Conservation (phyloP, 345 rosid genomes). For the Gossypium mustelinum region DNA sequence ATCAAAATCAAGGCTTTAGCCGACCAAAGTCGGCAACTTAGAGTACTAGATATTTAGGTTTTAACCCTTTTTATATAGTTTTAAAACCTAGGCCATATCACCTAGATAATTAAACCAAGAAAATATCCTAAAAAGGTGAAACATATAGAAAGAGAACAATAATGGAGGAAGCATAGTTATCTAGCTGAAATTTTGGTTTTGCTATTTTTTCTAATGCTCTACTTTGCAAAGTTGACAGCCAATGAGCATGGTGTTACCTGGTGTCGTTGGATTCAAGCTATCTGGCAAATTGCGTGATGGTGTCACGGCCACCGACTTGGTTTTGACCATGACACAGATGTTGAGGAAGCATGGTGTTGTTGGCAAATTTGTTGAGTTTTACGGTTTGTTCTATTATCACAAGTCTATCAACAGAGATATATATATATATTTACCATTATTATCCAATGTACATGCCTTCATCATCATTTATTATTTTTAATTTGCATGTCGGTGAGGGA, state of each 20-base stretch:
- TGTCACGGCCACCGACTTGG: slow-evolving; percentile 92
- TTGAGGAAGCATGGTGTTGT: slow-evolving; percentile 91
- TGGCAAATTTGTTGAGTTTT: slow-evolving; percentile 85
- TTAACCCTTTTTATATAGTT: no score
- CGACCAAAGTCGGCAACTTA: no score
- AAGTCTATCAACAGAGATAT: not conserved
- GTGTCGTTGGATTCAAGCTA: slow-evolving; percentile 81
- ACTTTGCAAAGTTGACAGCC: slow-evolving; percentile 44
- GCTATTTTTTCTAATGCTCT: slow-evolving; percentile 18
- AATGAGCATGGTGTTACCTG: slow-evolving; percentile 96
- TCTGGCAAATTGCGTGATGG: slow-evolving; percentile 61
- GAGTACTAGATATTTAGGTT: no score
- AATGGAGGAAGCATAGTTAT: no score
- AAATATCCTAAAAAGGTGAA: no score
- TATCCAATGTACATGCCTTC: not conserved
- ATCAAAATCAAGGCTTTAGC: no score
- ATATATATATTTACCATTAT: not conserved
- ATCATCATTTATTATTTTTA: not conserved
- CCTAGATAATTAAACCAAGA: no score
- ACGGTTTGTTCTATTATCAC: slow-evolving; percentile 41
- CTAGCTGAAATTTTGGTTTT: no score
- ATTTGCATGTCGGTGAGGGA: slow-evolving; percentile 59
- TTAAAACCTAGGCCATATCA: no score
- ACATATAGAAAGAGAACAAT: no score
- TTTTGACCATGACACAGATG: slow-evolving; percentile 80